Evolutionary conservation across 2,329 filamentous ascomycete genomes (phyloP).

Genomic region (Parasarocladium wereldwijsianum): DNA sequence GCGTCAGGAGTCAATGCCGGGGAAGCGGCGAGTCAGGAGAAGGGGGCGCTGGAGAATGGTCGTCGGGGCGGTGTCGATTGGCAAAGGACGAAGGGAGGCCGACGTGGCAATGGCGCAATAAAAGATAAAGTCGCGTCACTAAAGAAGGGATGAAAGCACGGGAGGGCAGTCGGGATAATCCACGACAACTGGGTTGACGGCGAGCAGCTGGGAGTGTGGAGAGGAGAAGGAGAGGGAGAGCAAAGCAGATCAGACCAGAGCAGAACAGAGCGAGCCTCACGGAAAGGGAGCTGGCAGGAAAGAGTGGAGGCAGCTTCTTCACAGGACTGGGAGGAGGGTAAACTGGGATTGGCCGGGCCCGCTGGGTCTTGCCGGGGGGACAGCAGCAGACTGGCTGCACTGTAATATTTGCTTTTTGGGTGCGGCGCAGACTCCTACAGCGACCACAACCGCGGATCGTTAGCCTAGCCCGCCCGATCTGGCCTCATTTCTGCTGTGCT

Average conservation of each 20-base stretch:
- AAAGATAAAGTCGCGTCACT: conserved; percentile 3
- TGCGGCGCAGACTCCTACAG: too few species aligned
- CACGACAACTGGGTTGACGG: conserved; percentile 2
- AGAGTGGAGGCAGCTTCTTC: too few species aligned
- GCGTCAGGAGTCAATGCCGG: not conserved
- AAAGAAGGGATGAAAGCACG: not conserved
- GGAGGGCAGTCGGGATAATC: conserved; percentile 1
- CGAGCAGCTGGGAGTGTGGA: conserved; percentile 4
- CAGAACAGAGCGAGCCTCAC: not conserved
- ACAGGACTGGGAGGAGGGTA: conserved; percentile 1
- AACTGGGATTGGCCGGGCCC: conserved; percentile 1
- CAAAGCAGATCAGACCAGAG: conserved; percentile 2
- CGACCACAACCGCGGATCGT: too few species aligned
- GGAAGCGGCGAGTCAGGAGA: not conserved
- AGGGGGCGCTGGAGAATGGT: not conserved
- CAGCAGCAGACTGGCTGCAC: too few species aligned
- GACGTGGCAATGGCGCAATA: conserved; percentile 1
- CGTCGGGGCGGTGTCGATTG: not conserved
- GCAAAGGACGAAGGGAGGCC: not conserved
- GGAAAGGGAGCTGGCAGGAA: not conserved
- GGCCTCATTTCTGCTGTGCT: too few species aligned
- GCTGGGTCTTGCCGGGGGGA: too few species aligned
- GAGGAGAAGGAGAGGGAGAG: conserved; percentile 4
- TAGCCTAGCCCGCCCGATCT: too few species aligned
- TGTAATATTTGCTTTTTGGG: too few species aligned